phyloP scores from a whole-genome alignment of 257 asterid species.

The Echium plantagineum region DNA sequence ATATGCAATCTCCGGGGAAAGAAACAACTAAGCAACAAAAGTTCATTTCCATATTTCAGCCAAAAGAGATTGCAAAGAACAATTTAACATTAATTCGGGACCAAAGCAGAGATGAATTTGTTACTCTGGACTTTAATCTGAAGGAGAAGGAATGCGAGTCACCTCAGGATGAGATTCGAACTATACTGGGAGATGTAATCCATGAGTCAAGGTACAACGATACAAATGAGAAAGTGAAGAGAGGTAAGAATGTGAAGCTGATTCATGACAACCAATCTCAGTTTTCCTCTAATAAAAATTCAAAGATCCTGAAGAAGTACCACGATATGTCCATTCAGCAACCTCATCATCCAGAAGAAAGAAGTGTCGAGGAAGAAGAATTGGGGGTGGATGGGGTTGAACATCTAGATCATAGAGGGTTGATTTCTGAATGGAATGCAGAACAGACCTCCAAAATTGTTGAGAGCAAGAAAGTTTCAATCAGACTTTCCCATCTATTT shows the following conservation, averaged over 20 bases:
- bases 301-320: conserved; percentile 8
- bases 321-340: neutral
- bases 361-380: conserved; percentile 5
- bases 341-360: conserved; percentile 3
- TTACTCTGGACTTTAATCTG: neutral
- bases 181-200: neutral
- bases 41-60: neutral
- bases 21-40: conserved; percentile 8
- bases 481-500: too few species aligned
- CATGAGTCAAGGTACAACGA: neutral
- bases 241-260: too few species aligned
- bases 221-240: too few species aligned
- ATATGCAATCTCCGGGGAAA: conserved; percentile 1
- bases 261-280: neutral
- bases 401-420: neutral
- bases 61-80: conserved; percentile 2
- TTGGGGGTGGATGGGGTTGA: neutral
- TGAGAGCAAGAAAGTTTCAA: neutral
- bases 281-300: conserved; percentile 3
- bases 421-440: conserved; percentile 4
- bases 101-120: neutral
- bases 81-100: conserved; percentile 3
- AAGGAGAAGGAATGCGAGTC: conserved; percentile 1
- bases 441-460: conserved; percentile 11
- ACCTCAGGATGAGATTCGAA: conserved; percentile 2